A percentile compares a stretch with the other conserved stretches of the same genome.
phyloP scores from a whole-genome alignment of 2,329 filamentous ascomycete species.

The Aspergillus uvarum region DNA sequence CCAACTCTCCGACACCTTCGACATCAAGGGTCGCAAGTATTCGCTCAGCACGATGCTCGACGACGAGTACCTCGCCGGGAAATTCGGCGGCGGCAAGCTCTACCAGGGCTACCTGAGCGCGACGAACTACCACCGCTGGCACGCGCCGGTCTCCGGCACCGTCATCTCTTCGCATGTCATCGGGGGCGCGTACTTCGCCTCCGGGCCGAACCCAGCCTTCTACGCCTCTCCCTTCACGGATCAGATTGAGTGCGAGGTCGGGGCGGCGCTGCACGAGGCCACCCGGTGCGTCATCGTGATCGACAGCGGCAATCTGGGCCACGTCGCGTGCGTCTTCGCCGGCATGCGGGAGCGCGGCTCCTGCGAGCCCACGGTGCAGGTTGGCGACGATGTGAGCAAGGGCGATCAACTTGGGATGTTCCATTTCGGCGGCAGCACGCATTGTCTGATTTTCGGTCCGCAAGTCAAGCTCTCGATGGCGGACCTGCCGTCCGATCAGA shows the following conservation, averaged over 20 bases:
- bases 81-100: conserved; percentile 1
- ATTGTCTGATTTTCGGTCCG: conserved; percentile 3
- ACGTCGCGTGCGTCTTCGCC: conserved; percentile 1
- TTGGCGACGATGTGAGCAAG: not conserved
- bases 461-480: too few species aligned
- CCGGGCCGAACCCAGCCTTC: not conserved
- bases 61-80: not conserved
- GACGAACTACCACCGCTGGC: conserved; percentile 8
- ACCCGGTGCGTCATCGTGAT: not conserved
- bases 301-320: not conserved
- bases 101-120: conserved; percentile 3
- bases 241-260: too few species aligned
- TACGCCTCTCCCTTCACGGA: too few species aligned
- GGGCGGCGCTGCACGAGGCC: not conserved
- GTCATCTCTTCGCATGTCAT: not conserved
- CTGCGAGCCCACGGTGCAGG: conserved; percentile 4
- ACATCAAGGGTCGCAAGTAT: conserved; percentile 34
- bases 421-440: conserved; percentile 12
- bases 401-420: conserved; percentile 9
- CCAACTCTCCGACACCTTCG: conserved; percentile 61
- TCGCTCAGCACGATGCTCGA: conserved; percentile 5
- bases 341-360: conserved; percentile 7
- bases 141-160: conserved; percentile 7
- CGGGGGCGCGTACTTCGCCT: not conserved
- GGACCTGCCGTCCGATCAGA: too few species aligned